Conservation (phyloP, 805 yeast species). For the Nakazawaea ishiwadae region DNA sequence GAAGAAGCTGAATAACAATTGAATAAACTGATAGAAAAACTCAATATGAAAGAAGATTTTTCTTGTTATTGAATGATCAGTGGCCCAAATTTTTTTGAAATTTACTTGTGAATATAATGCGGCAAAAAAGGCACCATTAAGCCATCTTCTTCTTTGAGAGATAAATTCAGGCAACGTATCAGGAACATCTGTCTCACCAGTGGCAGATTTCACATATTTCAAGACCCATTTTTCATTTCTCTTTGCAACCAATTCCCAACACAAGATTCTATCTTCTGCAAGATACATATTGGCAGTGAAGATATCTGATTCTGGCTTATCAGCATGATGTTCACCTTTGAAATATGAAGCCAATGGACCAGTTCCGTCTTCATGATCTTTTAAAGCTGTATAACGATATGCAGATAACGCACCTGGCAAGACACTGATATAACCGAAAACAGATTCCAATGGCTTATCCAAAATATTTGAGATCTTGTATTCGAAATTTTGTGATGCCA, state of each 20-base stretch:
- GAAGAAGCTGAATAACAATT: slow-evolving; percentile 83
- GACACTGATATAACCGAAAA: slow-evolving; percentile 91
- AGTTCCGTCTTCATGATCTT: slow-evolving; percentile 56
- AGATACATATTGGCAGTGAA: slow-evolving; percentile 95
- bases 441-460: slow-evolving; percentile 94
- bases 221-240: slow-evolving; percentile 67
- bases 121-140: slow-evolving; percentile 96
- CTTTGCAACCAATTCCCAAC: slow-evolving; percentile 92
- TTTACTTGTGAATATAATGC: slow-evolving; percentile 86
- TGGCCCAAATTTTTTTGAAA: slow-evolving; percentile 82
- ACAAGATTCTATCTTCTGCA: slow-evolving; percentile 93
- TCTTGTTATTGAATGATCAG: slow-evolving; percentile 78
- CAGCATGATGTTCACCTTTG: slow-evolving; percentile 83
- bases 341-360: slow-evolving; percentile 81
- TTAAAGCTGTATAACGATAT: slow-evolving; percentile 77
- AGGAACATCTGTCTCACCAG: slow-evolving; percentile 95
- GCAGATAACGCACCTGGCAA: slow-evolving; percentile 97
- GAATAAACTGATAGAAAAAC: slow-evolving; percentile 80
- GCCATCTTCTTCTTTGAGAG: slow-evolving; percentile 93
- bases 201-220: slow-evolving; percentile 81
- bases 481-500: slow-evolving; percentile 96
- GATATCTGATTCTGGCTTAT: slow-evolving; percentile 60
- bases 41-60: slow-evolving; percentile 81
- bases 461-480: slow-evolving; percentile 92
- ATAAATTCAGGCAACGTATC: slow-evolving; percentile 81